Percentiles rank a stretch among this genome's conserved stretches.
Evolutionary conservation across 2,329 filamentous ascomycete species (phyloP).

Genomic region (Botryotinia calthae): DNA sequence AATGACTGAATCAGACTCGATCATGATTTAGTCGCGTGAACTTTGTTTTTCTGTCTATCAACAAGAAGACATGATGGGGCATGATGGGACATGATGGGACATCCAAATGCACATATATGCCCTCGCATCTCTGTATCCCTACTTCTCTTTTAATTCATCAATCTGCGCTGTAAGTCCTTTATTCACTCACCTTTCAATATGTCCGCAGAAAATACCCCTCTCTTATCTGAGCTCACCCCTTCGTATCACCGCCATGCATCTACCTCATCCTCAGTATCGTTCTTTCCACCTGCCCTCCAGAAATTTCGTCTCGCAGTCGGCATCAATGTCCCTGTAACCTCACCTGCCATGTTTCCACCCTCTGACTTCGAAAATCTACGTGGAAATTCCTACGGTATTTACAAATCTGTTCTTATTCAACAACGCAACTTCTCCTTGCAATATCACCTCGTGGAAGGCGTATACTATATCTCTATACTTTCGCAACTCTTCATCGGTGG

Average conservation of each 20-base stretch:
- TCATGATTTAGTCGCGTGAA: slow-evolving; percentile 15
- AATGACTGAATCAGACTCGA: background rate
- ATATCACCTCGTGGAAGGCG: slow-evolving; percentile 39
- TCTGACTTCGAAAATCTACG: slow-evolving; percentile 28
- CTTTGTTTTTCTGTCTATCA: slow-evolving; percentile 6
- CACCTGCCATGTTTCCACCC: background rate
- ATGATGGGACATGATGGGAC: background rate
- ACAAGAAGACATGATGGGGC: background rate
- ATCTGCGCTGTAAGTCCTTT: background rate
- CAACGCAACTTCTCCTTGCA: slow-evolving; percentile 39
- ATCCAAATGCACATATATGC: background rate
- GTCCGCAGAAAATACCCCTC: slow-evolving; percentile 4
- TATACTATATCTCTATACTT: slow-evolving; percentile 47
- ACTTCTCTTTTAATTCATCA: background rate
- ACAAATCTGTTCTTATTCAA: slow-evolving; percentile 41
- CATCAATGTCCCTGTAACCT: slow-evolving; percentile 1
- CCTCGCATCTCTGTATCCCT: background rate
- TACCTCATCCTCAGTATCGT: background rate
- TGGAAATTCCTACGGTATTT: slow-evolving; percentile 37
- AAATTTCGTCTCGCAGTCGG: slow-evolving; percentile 13
- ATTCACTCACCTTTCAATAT: background rate
- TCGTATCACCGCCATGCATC: background rate
- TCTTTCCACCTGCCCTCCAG: background rate
- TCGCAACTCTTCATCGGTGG: slow-evolving; percentile 50
- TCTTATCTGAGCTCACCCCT: background rate